Evolutionary conservation across 2,329 filamentous ascomycete genomes (phyloP).

Genomic region (Clonostachys chloroleuca): DNA sequence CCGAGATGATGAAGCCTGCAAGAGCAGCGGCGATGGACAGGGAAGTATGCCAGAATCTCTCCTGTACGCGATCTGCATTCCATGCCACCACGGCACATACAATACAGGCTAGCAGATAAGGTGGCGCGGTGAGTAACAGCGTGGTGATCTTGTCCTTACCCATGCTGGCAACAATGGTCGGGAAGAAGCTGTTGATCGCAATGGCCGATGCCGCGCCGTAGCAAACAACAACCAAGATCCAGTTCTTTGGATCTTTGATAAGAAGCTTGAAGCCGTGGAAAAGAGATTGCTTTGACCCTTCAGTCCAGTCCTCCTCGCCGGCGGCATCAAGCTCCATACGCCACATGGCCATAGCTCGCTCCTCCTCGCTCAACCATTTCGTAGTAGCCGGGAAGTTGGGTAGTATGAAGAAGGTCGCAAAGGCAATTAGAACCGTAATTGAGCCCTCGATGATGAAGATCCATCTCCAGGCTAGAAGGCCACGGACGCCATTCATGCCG

Average conservation of each 20-base stretch:
- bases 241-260: slow-evolving; percentile 55
- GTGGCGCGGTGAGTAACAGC: slow-evolving; percentile 16
- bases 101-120: slow-evolving; percentile 13
- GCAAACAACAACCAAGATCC: slow-evolving; percentile 41
- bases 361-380: slow-evolving; percentile 33
- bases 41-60: slow-evolving; percentile 29
- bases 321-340: slow-evolving; percentile 57
- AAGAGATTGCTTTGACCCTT: slow-evolving; percentile 1
- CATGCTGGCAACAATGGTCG: slow-evolving; percentile 15
- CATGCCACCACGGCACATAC: slow-evolving; percentile 22
- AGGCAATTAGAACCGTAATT: slow-evolving; percentile 18
- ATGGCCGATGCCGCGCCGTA: slow-evolving; percentile 12
- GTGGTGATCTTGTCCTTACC: slow-evolving; percentile 8
- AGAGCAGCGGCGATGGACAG: slow-evolving; percentile 12
- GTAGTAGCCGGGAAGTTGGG: slow-evolving; percentile 36
- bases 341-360: slow-evolving; percentile 34
- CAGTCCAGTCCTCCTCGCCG: slow-evolving; percentile 58
- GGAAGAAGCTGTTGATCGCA: slow-evolving; percentile 10
- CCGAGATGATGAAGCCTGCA: slow-evolving; percentile 14
- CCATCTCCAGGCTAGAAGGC: slow-evolving; percentile 57
- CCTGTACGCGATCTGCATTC: slow-evolving; percentile 28
- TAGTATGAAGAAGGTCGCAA: slow-evolving; percentile 30
- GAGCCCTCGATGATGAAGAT: slow-evolving; percentile 65
- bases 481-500: slow-evolving; percentile 34
- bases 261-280: slow-evolving; percentile 48